Base-by-base conservation (phyloP, 306 rosid genomes). In the Medicago truncatula region DNA sequence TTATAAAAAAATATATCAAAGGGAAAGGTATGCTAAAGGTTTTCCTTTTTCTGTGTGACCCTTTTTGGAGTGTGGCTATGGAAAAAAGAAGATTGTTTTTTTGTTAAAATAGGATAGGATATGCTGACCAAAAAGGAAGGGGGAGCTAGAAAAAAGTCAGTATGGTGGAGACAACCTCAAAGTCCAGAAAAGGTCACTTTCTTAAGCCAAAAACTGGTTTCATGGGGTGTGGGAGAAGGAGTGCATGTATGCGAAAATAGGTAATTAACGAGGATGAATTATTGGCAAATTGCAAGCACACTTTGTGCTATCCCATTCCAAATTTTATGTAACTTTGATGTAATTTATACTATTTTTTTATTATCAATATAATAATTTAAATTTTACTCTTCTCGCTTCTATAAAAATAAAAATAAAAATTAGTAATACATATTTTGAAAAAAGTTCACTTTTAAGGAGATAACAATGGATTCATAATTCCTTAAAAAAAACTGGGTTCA, bases 11-110 rank as follows among this genome's bases (percentile, higher is more conserved):
- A 57, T 21, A 57, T 2, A 21, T 9, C 13, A 25, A 25, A 11
- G 65, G 8, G 16, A 16, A 17, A 36, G 39, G 39, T 59, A 58
- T 25, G 6, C 16, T 6, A 25, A 59, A 25, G 10, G 16, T 59
- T 12, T 59, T 59, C 9, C 2, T 38, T 59, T 23, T 59, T 59
- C 64, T 8, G 13, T 25, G 10, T 59, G 65, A 25, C 10, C 40
- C 40, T 25, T 25, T 59, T 59, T 52, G 58, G 65, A 40, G 65
- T 59, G 65, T 28, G 40, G 65, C 65, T 59, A 14, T 59, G 16
- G 65, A 39, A 38, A 59, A 59, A 59, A 59, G 65, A 59, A 59
- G 36, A 12, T 25, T 13, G 9, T 58, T 18, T 34, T 54, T 18
- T 18, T 18, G 31, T 5, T 54, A 18, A 54, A 54, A 18, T 54